A percentile compares a stretch with the other conserved stretches of the same genome.
phyloP scores from a whole-genome alignment of 257 asterid genomes.

The Solanum habrochaites region DNA sequence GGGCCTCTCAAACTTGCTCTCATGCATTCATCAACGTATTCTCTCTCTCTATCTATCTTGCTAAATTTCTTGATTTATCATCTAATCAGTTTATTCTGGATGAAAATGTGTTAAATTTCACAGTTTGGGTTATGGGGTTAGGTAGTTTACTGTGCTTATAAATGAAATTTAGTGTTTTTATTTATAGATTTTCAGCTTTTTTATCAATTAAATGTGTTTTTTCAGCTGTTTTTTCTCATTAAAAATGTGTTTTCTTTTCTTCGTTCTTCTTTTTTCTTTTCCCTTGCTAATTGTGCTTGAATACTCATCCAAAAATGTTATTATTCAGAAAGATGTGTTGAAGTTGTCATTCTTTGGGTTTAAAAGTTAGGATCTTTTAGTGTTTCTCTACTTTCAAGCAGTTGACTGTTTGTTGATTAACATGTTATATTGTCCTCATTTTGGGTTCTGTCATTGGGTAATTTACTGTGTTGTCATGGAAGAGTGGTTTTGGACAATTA shows the following conservation, averaged over 20 bases:
- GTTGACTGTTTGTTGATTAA: neutral
- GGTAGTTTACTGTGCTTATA: neutral
- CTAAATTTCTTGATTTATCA: neutral
- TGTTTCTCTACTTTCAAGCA: neutral
- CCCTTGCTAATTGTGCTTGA: neutral
- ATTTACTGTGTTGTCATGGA: neutral
- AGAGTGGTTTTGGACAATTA: neutral
- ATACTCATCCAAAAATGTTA: neutral
- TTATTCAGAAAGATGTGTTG: neutral
- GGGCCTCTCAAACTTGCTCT: constrained; percentile 77
- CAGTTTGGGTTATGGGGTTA: neutral
- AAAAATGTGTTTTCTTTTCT: too few species aligned
- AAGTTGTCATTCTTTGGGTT: neutral
- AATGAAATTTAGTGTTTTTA: neutral
- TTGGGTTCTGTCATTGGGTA: neutral
- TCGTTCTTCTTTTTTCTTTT: too few species aligned
- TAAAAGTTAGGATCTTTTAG: neutral
- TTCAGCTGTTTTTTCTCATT: too few species aligned
- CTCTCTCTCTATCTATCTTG: neutral
- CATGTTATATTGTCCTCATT: neutral
- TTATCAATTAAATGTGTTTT: neutral
- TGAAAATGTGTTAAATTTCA: neutral
- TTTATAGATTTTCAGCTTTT: neutral
- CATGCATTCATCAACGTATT: constrained; percentile 53
- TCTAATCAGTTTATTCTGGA: neutral